These are phyloP conservation scores for Pisolithus albus DNA, from an alignment of 768 basidiomycete genomes.

Conservation along the genomic window DNA sequence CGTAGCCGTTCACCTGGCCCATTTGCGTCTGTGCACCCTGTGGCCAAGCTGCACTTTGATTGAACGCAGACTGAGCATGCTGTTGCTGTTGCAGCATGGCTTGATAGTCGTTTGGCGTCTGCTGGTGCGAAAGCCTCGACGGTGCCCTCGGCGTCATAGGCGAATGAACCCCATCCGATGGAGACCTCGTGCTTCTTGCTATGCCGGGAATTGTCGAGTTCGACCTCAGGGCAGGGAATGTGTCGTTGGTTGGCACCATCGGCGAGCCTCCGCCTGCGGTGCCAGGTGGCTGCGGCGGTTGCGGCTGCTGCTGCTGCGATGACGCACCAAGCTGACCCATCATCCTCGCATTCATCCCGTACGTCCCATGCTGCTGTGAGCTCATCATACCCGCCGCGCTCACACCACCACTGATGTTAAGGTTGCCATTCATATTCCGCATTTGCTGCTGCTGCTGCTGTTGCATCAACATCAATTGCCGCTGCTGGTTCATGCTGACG, in stretches of 20 bases:
- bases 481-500: slow-evolving; percentile 35
- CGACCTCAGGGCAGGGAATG: slow-evolving; percentile 48
- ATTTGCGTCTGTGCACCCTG: slow-evolving; percentile 54
- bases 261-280: slow-evolving; percentile 33
- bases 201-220: slow-evolving; percentile 65
- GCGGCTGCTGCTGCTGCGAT: not conserved
- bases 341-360: slow-evolving; percentile 36
- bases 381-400: slow-evolving; percentile 25
- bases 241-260: slow-evolving; percentile 35
- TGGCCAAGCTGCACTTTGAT: slow-evolving; percentile 36
- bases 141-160: slow-evolving; percentile 36
- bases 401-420: slow-evolving; percentile 11
- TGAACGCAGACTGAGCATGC: slow-evolving; percentile 22
- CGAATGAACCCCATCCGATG: slow-evolving; percentile 53
- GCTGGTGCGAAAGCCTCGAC: slow-evolving; percentile 32
- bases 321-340: slow-evolving; percentile 36
- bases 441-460: slow-evolving; percentile 26
- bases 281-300: slow-evolving; percentile 11
- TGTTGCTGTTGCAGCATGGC: slow-evolving; percentile 33
- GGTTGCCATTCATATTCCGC: slow-evolving; percentile 21
- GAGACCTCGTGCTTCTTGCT: slow-evolving; percentile 66
- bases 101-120: slow-evolving; percentile 37
- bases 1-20: slow-evolving; percentile 31
- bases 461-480: slow-evolving; percentile 39
- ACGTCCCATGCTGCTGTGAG: slow-evolving; percentile 26